Evolutionary conservation across 73 alveolate species (phyloP), one percentile per base, ranked within the genome.

Genomic region (Paramecium primaurelia): DNA sequence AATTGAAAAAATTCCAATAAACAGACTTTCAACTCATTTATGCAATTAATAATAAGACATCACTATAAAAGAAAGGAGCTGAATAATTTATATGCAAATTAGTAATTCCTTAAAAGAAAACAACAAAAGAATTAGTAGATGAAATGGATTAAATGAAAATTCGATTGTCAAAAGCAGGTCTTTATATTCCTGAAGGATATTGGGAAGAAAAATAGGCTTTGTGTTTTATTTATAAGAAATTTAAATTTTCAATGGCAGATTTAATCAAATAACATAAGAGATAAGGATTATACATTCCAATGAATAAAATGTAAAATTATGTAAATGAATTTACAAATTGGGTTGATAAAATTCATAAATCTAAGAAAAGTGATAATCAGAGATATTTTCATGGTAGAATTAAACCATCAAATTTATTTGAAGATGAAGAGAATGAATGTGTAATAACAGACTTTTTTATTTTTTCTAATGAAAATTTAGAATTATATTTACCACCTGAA

Each of bases 391-490:
- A 80, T 25, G 49, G 91, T 45, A n/a, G 91, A 44, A 45, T 80
- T 6, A 80, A 80, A 20, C 91, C 91, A 32, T 80, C 91, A 40
- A 80, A 80, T 80, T 28, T 80, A 26, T 45, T 80, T 20, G 91
- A 80, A 14, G 91, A 44, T 32, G 71, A 42, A 44, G 71, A 45
- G 8, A 64, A 12, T n/a, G 91, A 80, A 80, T 80, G 44, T 80
- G 44, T 80, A 16, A 7, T 80, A 20, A 80, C 91, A 20, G 91
- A 80, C 49, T 80, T 80, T 14, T 2, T 1, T 45, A 34, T 54
- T 2, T 45, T 80, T 22, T 80, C 91, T 12, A 80, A 80, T 49
- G 91, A 80, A 6, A 80, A 80, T 47, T 0, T 0, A 2, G 91
- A 80, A 80, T 12, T 32, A 7, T 80, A 80, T 80, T 42, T 45